These are phyloP conservation scores for Fraxinus albicans DNA, from an alignment of 305 asterid genomes.

Conservation along the genomic window DNA sequence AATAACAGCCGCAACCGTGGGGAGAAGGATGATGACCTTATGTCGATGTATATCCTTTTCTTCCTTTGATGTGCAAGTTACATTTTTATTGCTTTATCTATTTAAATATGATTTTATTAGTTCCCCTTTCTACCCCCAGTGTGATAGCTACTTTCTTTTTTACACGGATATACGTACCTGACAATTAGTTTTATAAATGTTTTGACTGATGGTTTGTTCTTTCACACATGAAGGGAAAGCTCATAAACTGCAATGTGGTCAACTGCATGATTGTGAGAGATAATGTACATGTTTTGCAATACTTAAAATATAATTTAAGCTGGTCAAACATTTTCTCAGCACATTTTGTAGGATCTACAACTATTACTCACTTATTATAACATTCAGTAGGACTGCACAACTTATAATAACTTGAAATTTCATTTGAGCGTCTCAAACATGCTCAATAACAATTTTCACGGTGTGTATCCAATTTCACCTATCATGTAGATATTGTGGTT, in stretches of 20 bases:
- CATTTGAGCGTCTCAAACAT: neutral
- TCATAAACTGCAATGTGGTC: neutral
- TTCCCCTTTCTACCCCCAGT: neutral
- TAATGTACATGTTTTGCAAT: neutral
- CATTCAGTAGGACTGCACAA: neutral
- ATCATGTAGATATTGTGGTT: neutral
- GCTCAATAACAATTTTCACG: neutral
- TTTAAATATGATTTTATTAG: conserved; percentile 4
- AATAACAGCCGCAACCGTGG: conserved; percentile 91
- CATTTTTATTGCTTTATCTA: neutral
- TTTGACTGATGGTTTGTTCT: neutral
- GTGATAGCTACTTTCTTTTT: neutral
- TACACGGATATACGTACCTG: neutral
- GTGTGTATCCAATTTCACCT: neutral
- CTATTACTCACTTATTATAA: neutral
- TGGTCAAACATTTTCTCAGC: neutral
- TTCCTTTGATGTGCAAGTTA: conserved; percentile 2
- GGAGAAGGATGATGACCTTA: conserved; percentile 70
- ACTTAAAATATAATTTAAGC: neutral
- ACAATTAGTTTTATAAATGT: neutral
- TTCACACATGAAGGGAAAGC: neutral
- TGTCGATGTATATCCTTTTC: conserved; percentile 81
- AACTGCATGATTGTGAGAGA: neutral
- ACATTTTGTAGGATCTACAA: neutral
- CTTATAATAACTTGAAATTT: neutral